Evolutionary conservation across 2,329 filamentous ascomycete genomes (phyloP).

Genomic region (Epichloe brachyelytri): DNA sequence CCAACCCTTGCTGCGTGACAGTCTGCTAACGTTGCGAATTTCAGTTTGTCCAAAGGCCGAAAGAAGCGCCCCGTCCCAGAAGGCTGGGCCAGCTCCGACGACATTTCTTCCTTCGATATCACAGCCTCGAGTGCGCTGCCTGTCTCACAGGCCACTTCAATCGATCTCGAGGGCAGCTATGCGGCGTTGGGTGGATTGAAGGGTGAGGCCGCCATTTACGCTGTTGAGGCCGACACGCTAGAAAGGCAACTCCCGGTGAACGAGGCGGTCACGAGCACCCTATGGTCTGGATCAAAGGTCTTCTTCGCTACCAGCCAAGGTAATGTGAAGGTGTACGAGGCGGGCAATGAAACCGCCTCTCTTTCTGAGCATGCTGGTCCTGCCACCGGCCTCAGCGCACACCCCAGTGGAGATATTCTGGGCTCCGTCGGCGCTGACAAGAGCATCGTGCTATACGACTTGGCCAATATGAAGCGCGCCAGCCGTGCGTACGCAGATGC

Average conservation of each 20-base stretch:
- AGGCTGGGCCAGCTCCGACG: conserved; percentile 69
- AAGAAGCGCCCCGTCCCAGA: conserved; percentile 80
- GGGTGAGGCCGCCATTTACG: conserved; percentile 64
- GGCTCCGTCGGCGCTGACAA: conserved; percentile 86
- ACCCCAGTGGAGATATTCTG: conserved; percentile 71
- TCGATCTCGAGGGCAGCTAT: conserved; percentile 44
- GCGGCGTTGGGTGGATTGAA: conserved; percentile 65
- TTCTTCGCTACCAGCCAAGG: conserved; percentile 66
- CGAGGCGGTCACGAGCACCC: conserved; percentile 51
- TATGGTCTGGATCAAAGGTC: conserved; percentile 56
- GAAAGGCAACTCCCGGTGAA: conserved; percentile 54
- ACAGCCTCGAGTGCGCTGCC: conserved; percentile 32
- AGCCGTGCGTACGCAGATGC: conserved; percentile 70
- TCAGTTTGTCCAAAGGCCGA: conserved; percentile 71
- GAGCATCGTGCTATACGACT: conserved; percentile 82
- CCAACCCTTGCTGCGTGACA: conserved; percentile 5
- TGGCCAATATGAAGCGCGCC: conserved; percentile 52
- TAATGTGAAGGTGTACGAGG: conserved; percentile 66
- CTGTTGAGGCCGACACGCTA: conserved; percentile 52
- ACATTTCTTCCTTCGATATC: conserved; percentile 41
- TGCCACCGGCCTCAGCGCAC: conserved; percentile 63
- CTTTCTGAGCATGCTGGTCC: conserved; percentile 75
- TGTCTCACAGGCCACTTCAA: conserved; percentile 35
- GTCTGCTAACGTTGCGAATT: background rate
- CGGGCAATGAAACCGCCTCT: conserved; percentile 53